Conservation (phyloP, 805 yeast genomes). For the Tetrapisispora namnaoensis region DNA sequence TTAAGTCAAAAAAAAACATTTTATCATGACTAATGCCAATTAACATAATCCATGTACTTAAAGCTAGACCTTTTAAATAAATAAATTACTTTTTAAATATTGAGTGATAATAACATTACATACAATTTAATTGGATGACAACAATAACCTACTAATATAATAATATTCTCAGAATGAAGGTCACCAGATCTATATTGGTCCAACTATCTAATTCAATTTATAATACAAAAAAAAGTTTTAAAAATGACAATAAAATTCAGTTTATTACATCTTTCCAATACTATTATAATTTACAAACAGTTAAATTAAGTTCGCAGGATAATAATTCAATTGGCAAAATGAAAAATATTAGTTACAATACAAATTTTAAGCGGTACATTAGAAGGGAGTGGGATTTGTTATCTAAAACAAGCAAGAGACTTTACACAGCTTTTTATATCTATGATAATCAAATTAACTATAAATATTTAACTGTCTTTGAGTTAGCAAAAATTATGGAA, state of each 20-base stretch:
- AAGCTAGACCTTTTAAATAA: too few relatives aligned
- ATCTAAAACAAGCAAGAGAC: constrained; percentile 13
- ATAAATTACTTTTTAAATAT: too few relatives aligned
- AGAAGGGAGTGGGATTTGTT: constrained; percentile 19
- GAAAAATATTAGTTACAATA: constrained; percentile 3
- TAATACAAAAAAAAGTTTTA: constrained; percentile 5
- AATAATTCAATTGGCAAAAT: background rate
- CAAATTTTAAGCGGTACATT: constrained; percentile 10
- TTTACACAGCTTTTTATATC: constrained; percentile 18
- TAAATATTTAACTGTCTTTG: constrained; percentile 9
- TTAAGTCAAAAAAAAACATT: too few relatives aligned
- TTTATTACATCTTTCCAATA: constrained; percentile 19
- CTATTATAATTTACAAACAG: constrained; percentile 12
- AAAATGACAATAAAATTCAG: constrained; percentile 6
- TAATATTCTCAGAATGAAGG: background rate
- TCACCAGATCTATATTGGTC: background rate
- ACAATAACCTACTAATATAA: background rate
- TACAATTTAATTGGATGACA: background rate
- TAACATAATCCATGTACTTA: too few relatives aligned
- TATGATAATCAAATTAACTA: constrained; percentile 11
- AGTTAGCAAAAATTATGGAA: constrained; percentile 17
- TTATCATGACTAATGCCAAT: too few relatives aligned
- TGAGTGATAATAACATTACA: too few relatives aligned
- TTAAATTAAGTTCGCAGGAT: constrained; percentile 2
- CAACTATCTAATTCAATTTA: background rate